Evolutionary conservation across 2,329 filamentous ascomycete species (phyloP), one percentile per base, ranked within the genome.

Genomic region (Cytospora mali): DNA sequence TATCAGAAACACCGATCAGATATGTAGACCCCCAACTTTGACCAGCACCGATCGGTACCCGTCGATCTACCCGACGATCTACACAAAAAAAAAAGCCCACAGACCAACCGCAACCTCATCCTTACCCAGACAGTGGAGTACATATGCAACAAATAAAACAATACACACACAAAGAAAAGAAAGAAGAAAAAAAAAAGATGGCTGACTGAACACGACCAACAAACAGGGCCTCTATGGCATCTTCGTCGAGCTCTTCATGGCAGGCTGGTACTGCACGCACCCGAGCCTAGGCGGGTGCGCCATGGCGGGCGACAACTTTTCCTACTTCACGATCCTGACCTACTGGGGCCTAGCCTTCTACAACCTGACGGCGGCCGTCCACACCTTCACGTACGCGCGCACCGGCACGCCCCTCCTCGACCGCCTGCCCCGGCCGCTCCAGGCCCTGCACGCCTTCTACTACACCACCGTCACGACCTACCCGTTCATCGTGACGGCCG

Each of bases 301-400:
- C 35, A 71, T 70, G 1, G 82, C 84, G 28, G 77, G 79, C 58
- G 75, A 79, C 52, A 83, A 82, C 52, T 95, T 96, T 79, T 91
- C 88, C 69, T 96, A 86, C 80, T 96, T 96, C 79, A 96, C 92
- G 29, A 81, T 88, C 70, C 79, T 95, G 63, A 91, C 89, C 11
- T 95, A 89, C 81, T 95, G 90, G 90, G 91, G 91, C 2, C 77
- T 94, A 39, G 87, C 84, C 27, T 94, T 93, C 77, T 96, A 96
- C 80, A 88, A 89, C 73, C 80, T 87, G 62, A 78, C 88, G 70
- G 81, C 89, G 1, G 81, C 88, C 21, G 66, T 85, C 21, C 91
- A 96, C 78, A 92, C 90, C 6, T 77, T 85, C 58, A 82, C 81
- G 54, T 95, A 94, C 76, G 82, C 84, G 14, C 75, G 77, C 49